Evolutionary conservation across 495 filamentous ascomycete species (phyloP).

Genomic region (Hypoxylon lienhwacheense): DNA sequence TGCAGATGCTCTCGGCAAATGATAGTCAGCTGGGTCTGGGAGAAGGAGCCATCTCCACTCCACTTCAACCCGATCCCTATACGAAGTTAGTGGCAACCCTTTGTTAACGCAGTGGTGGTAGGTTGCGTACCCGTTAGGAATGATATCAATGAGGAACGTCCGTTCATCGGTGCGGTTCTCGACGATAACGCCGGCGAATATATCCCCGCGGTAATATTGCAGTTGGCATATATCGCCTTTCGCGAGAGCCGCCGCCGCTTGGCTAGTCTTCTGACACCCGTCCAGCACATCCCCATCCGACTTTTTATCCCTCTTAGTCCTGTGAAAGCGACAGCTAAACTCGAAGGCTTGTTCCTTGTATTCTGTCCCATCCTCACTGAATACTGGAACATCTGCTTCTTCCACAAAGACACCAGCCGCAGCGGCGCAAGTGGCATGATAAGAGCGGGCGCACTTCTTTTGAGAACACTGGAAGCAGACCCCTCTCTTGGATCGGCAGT

Average conservation of each 20-base stretch:
- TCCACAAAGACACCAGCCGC: slow-evolving; percentile 91
- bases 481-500: slow-evolving; percentile 89
- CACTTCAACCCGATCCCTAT: slow-evolving; percentile 63
- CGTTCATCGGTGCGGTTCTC: slow-evolving; percentile 81
- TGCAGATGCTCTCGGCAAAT: slow-evolving; percentile 63
- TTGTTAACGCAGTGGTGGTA: slow-evolving; percentile 3
- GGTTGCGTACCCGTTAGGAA: slow-evolving; percentile 79
- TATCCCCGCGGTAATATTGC: slow-evolving; percentile 80
- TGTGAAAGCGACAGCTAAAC: slow-evolving; percentile 90
- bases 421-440: slow-evolving; percentile 92
- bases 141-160: slow-evolving; percentile 75
- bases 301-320: slow-evolving; percentile 78
- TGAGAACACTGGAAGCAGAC: slow-evolving; percentile 96
- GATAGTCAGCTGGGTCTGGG: slow-evolving; percentile 64
- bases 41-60: slow-evolving; percentile 78
- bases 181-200: slow-evolving; percentile 86
- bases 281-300: slow-evolving; percentile 66
- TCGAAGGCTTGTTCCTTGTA: slow-evolving; percentile 88
- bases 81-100: slow-evolving; percentile 27
- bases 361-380: slow-evolving; percentile 86
- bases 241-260: slow-evolving; percentile 67
- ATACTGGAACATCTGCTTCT: slow-evolving; percentile 78
- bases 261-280: slow-evolving; percentile 67
- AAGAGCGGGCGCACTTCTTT: slow-evolving; percentile 91
- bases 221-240: slow-evolving; percentile 82